Evolutionary conservation across 805 yeast species (phyloP).

Genomic region (Citeromyces matritensis): DNA sequence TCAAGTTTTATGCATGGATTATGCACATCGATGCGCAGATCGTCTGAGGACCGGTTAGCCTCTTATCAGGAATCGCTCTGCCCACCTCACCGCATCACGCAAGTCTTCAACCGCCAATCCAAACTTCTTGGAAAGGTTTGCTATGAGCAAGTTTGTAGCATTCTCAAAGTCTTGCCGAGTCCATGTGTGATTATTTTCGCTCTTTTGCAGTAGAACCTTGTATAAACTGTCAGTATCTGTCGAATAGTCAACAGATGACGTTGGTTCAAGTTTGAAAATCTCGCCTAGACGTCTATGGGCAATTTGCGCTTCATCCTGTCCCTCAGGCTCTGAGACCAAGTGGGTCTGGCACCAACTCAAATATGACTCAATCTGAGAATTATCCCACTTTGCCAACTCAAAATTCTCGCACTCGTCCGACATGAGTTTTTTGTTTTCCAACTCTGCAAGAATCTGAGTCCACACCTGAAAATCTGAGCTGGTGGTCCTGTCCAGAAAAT

Average conservation of each 20-base stretch:
- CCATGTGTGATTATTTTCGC: too few relatives aligned
- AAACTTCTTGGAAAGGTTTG: too few relatives aligned
- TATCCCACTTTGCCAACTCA: slow-evolving; percentile 31
- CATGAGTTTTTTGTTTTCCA: slow-evolving; percentile 5
- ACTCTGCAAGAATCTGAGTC: neutral
- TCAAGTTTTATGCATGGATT: too few relatives aligned
- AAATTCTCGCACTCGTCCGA: slow-evolving; percentile 12
- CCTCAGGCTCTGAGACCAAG: slow-evolving; percentile 3
- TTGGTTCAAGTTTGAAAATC: neutral
- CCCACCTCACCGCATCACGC: too few relatives aligned
- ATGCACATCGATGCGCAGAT: too few relatives aligned
- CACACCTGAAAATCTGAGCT: neutral
- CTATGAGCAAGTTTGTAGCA: too few relatives aligned
- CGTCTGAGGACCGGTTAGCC: too few relatives aligned
- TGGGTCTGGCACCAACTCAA: slow-evolving; percentile 30
- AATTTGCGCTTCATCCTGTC: neutral
- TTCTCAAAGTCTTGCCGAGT: too few relatives aligned
- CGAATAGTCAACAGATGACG: neutral
- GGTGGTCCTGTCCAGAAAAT: slow-evolving; percentile 9
- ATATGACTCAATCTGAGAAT: slow-evolving; percentile 27
- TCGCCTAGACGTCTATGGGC: slow-evolving; percentile 1
- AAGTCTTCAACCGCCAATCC: too few relatives aligned
- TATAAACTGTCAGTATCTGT: neutral
- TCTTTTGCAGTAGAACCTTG: too few relatives aligned
- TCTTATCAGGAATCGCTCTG: too few relatives aligned